A percentile compares a stretch with the other conserved stretches of the same genome.
Conservation (phyloP, 352 stramenopile species). For the Globisporangium radiosum region DNA sequence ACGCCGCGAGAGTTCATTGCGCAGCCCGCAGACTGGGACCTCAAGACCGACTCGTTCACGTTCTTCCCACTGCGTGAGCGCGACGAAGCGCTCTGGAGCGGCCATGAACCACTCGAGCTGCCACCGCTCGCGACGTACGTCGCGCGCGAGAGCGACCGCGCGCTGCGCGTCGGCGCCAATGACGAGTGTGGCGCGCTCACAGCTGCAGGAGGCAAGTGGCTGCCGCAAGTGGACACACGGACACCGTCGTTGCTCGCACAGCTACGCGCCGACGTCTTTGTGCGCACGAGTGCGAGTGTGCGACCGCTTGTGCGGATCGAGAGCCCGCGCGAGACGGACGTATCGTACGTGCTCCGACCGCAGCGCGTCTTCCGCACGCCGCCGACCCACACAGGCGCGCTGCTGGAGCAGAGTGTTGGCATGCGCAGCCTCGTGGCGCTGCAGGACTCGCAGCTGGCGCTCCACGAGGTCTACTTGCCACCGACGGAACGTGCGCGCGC, state of each 20-base stretch:
- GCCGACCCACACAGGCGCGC: constrained; percentile 26
- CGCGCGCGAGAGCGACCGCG: constrained; percentile 31
- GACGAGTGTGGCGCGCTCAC: constrained; percentile 28
- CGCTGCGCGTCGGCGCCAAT: constrained; percentile 33
- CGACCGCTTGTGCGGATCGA: constrained; percentile 36
- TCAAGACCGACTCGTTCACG: constrained; percentile 44
- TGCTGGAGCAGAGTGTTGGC: constrained; percentile 31
- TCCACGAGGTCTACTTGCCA: constrained; percentile 18
- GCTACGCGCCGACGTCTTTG: constrained; percentile 40
- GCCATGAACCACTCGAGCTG: constrained; percentile 46
- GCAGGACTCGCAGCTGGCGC: constrained; percentile 9
- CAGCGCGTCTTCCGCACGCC: constrained; percentile 40
- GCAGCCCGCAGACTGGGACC: constrained; percentile 34
- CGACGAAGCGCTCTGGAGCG: constrained; percentile 60
- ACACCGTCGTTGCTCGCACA: constrained; percentile 32
- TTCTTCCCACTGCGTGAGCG: constrained; percentile 60
- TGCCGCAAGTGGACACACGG: constrained; percentile 7
- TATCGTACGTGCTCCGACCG: constrained; percentile 36
- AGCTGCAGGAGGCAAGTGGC: not conserved
- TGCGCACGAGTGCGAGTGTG: constrained; percentile 41
- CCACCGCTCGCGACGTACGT: constrained; percentile 60
- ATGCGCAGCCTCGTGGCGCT: constrained; percentile 29
- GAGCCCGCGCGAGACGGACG: constrained; percentile 38
- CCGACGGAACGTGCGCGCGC: constrained; percentile 18
- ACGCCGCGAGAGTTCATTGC: constrained; percentile 25